Conservation (phyloP, 306 rosid genomes). For the Vicia sativa region DNA sequence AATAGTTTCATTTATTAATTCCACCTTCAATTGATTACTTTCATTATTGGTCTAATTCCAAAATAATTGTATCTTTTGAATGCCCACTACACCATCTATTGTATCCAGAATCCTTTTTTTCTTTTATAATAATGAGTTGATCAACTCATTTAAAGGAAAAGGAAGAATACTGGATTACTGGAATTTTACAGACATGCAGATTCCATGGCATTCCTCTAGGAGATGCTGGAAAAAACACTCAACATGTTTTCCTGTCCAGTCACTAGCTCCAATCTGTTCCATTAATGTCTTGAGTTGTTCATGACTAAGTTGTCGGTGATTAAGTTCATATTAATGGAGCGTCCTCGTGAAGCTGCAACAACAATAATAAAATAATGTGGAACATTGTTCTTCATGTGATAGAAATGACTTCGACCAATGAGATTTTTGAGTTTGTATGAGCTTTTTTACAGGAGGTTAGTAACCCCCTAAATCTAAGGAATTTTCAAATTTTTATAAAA, state of each 20-base stretch:
- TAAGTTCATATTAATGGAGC: too few species aligned
- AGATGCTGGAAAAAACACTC: conserved; percentile 39
- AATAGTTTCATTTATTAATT: conserved; percentile 16
- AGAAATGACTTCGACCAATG: too few species aligned
- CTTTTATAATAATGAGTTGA: conserved; percentile 13
- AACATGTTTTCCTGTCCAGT: conserved; percentile 54
- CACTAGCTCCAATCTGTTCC: conserved; percentile 60
- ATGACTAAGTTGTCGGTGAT: too few species aligned
- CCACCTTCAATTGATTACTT: conserved; percentile 23
- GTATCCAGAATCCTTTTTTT: not conserved
- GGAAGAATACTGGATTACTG: conserved; percentile 39
- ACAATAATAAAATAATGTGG: too few species aligned
- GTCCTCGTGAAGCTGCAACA: too few species aligned
- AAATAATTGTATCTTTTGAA: conserved; percentile 15
- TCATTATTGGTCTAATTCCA: conserved; percentile 11
- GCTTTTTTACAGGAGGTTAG: too few species aligned
- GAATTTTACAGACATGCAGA: conserved; percentile 67
- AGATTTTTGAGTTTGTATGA: too few species aligned
- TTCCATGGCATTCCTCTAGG: conserved; percentile 65
- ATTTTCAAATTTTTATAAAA: too few species aligned
- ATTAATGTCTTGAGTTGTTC: too few species aligned
- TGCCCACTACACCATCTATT: conserved; percentile 7
- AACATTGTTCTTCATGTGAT: too few species aligned
- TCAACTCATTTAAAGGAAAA: conserved; percentile 35
- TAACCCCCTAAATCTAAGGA: too few species aligned